A percentile compares a stretch with the other conserved stretches of the same genome.
Conservation (phyloP, 306 rosid species). For the Castanea mollissima region DNA sequence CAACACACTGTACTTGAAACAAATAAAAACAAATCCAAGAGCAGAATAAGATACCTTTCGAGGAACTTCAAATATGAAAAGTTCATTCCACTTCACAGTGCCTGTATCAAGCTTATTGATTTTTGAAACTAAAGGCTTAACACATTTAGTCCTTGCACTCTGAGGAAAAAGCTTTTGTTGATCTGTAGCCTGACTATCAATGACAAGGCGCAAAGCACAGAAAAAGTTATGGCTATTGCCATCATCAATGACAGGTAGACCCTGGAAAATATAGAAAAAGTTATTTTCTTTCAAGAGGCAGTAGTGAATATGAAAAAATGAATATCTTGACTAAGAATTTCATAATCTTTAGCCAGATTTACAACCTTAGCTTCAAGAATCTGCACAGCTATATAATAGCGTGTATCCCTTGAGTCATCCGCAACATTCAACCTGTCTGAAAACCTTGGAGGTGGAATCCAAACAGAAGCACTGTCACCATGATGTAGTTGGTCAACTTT, state of each 20-base stretch:
- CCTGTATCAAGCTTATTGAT: conserved; percentile 46
- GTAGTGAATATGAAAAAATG: background rate
- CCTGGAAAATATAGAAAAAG: conserved; percentile 46
- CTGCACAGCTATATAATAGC: conserved; percentile 79
- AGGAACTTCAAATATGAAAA: conserved; percentile 93
- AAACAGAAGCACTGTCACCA: conserved; percentile 67
- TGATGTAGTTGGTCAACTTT: conserved; percentile 52
- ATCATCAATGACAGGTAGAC: conserved; percentile 76
- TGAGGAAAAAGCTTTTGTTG: conserved; percentile 98
- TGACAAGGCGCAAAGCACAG: conserved; percentile 92
- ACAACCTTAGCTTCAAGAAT: conserved; percentile 91
- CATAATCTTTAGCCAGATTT: conserved; percentile 20
- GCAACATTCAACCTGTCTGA: conserved; percentile 83
- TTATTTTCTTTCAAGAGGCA: conserved; percentile 5
- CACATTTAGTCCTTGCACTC: conserved; percentile 98
- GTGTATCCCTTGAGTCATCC: conserved; percentile 76
- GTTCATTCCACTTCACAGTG: conserved; percentile 88
- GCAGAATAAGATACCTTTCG: conserved; percentile 49
- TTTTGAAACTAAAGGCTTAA: conserved; percentile 62
- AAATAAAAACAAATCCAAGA: too few relatives aligned
- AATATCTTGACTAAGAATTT: background rate
- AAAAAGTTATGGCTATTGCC: conserved; percentile 92
- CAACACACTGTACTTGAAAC: too few relatives aligned
- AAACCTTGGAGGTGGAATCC: conserved; percentile 94
- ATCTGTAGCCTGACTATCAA: conserved; percentile 78